A percentile compares a stretch with the other conserved stretches of the same genome.
phyloP scores from a whole-genome alignment of 306 rosid species.

The Prunus fruticosa region DNA sequence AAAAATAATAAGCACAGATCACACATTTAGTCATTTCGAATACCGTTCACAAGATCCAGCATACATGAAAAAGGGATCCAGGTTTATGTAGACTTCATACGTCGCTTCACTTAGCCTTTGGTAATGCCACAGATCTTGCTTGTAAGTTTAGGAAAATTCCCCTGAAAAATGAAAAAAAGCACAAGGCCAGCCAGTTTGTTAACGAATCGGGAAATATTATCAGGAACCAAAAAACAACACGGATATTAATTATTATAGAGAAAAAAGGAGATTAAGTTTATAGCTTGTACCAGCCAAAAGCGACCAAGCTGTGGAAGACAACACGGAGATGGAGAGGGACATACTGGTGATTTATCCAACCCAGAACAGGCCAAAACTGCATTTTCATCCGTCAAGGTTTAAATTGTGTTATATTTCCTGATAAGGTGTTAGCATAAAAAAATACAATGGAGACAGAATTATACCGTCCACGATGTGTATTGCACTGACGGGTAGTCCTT shows the following conservation, averaged over 20 bases:
- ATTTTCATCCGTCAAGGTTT: slow-evolving; percentile 27
- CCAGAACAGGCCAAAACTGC: slow-evolving; percentile 92
- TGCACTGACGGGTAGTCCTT: slow-evolving; percentile 83
- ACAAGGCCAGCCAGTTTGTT: background rate
- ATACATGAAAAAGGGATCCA: background rate
- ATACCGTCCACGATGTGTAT: slow-evolving; percentile 86
- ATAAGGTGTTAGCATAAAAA: background rate
- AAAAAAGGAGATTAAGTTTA: background rate
- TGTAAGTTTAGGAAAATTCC: slow-evolving; percentile 81
- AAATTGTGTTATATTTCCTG: background rate
- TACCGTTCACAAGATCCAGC: background rate
- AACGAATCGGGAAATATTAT: slow-evolving; percentile 5
- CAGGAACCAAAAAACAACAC: background rate
- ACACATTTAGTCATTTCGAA: background rate
- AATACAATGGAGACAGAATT: slow-evolving; percentile 19
- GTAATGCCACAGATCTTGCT: slow-evolving; percentile 62
- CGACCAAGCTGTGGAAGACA: slow-evolving; percentile 70
- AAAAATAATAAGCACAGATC: background rate
- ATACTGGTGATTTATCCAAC: slow-evolving; percentile 86
- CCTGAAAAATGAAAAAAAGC: slow-evolving; percentile 37
- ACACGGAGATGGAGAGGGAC: slow-evolving; percentile 89
- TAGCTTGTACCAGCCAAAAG: slow-evolving; percentile 69
- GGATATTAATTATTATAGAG: background rate
- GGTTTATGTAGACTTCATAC: slow-evolving; percentile 1
- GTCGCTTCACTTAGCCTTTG: slow-evolving; percentile 40